phyloP scores from a whole-genome alignment of 1,284 basidiomycete species.

The Pseudozyma tsukubaensis region DNA sequence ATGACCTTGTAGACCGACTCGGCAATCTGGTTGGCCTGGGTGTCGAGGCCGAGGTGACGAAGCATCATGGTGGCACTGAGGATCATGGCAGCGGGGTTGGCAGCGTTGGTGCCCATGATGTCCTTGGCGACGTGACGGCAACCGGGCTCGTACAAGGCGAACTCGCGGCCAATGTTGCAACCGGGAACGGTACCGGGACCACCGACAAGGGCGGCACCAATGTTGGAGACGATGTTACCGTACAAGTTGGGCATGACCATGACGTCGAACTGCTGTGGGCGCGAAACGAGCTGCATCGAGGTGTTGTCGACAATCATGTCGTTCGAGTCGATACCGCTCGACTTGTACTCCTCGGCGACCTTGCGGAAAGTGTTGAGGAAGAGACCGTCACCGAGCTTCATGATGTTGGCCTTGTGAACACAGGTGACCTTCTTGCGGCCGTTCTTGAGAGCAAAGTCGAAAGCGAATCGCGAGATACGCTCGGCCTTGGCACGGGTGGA shows the following conservation, averaged over 20 bases:
- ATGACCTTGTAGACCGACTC: conserved; percentile 93
- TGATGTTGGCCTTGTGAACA: conserved; percentile 99
- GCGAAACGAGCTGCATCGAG: conserved; percentile 97
- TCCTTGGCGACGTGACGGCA: conserved; percentile 98
- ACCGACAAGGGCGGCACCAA: conserved; percentile 96
- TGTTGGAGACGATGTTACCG: conserved; percentile 97
- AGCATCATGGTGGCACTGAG: conserved; percentile 99
- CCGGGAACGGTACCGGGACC: conserved; percentile 98
- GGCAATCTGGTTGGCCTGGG: conserved; percentile 94
- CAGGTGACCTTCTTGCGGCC: conserved; percentile 99
- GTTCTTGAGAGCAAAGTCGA: conserved; percentile 99
- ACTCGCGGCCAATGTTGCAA: conserved; percentile 97
- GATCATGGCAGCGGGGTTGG: conserved; percentile 98
- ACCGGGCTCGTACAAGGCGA: conserved; percentile 97
- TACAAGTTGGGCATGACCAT: conserved; percentile 98
- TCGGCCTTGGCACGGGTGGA: conserved; percentile 95
- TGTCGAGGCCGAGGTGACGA: conserved; percentile 94
- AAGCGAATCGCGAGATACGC: conserved; percentile 95
- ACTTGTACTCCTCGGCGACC: conserved; percentile 92
- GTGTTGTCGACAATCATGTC: conserved; percentile 99
- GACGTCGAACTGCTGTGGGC: conserved; percentile 95
- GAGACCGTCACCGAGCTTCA: conserved; percentile 99
- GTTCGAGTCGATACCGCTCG: conserved; percentile 89
- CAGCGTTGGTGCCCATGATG: conserved; percentile 96
- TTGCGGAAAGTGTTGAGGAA: conserved; percentile 98